Base-by-base conservation (phyloP, 768 basidiomycete species). In the Tricholoma matsutake region DNA sequence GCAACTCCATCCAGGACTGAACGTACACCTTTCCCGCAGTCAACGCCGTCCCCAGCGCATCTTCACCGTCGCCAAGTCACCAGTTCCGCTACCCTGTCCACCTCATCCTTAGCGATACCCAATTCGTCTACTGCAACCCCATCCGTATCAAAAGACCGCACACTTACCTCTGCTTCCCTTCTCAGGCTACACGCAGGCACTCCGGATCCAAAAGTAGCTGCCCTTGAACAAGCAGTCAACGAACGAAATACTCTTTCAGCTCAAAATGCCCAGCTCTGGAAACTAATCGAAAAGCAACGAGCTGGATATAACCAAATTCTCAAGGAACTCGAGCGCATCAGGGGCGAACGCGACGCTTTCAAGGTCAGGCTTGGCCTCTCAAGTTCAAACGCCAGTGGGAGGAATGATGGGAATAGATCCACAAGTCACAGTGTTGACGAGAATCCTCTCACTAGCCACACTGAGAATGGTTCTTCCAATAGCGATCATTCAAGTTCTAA, bases 221-320 rank as follows among this genome's bases (percentile, higher is more conserved):
- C 94, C 3, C 81, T 96, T 29, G 92, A 94, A 25, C 83, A 86
- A 60, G 85, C 87, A 7, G 78, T 96, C 28, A 80, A 80, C 14
- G 95, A 98, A 68, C 85, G 94, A 64, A 96, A 96, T 69, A 74
- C 78, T 41, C 84, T 95, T 54, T 84, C 89, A 10, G 75, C 85
- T 4, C 94, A 96, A 78, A 96, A 96, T 71, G 77, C 87, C 14
- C 93, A 96, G 75, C 85, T 96, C 20, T 96, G 95, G 95, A 96
- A 95, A 73, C 83, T 96, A 63, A 88, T 96, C 70, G 93, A 96
- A 81, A 96, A 94, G 72, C 92, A 95, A 72, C 84, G 92, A 58
- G 74, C 84, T 20, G 91, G 87, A n/a, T 91, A 91, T 70, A 85
- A 83, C 61, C 86, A 89, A 59, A 84, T 92, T 58, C 78, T 89